These are phyloP conservation scores for Mortierella sp. DNA, from an alignment of 371 early-diverging fungal species.

Conservation along the genomic window DNA sequence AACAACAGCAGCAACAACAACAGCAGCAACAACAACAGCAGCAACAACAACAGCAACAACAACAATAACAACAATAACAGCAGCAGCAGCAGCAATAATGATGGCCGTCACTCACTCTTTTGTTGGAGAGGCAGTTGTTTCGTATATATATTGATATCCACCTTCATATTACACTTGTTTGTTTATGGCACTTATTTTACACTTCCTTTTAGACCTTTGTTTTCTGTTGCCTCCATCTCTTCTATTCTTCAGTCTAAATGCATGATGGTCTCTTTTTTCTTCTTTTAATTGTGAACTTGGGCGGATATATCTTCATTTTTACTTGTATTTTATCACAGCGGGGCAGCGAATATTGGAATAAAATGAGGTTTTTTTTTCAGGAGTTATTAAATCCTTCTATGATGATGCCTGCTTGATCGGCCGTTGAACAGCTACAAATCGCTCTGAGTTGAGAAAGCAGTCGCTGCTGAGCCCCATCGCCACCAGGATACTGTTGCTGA, in stretches of 20 bases:
- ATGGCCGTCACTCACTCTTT: not conserved
- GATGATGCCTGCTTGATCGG: conserved; percentile 9
- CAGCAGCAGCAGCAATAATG: not conserved
- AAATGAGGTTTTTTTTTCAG: not conserved
- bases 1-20: conserved; percentile 39
- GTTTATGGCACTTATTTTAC: too few relatives aligned
- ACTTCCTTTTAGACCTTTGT: not conserved
- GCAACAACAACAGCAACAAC: conserved; percentile 10
- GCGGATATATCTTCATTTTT: too few relatives aligned
- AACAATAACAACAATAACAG: not conserved
- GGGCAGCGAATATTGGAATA: conserved; percentile 1
- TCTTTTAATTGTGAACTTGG: not conserved
- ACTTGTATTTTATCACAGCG: not conserved
- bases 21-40: conserved; percentile 22
- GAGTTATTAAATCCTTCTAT: not conserved
- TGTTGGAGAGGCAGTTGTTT: too few relatives aligned
- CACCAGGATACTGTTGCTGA: not conserved
- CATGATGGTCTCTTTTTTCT: not conserved
- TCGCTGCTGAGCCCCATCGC: not conserved
- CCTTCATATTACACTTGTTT: too few relatives aligned
- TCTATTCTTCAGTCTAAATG: too few relatives aligned
- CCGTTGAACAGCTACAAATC: conserved; percentile 19
- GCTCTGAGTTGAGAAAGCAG: not conserved
- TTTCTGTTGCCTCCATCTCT: not conserved
- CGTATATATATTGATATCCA: too few relatives aligned